Evolutionary conservation across 2,329 filamentous ascomycete genomes (phyloP).

Genomic region (Karstenula rhodostoma): DNA sequence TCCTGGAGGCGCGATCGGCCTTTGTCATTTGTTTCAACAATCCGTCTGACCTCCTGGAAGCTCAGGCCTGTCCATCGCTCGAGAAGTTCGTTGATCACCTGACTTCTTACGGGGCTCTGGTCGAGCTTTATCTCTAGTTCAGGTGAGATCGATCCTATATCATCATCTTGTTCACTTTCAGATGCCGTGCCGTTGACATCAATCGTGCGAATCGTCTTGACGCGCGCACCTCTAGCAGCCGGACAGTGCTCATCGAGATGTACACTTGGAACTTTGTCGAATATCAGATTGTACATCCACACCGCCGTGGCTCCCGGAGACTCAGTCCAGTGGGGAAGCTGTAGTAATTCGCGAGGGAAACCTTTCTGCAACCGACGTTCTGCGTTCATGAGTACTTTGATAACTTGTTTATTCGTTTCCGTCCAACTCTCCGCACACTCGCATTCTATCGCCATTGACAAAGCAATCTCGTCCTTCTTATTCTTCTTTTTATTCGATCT

Average conservation of each 20-base stretch:
- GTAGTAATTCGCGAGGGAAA: not conserved
- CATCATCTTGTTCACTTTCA: constrained; percentile 14
- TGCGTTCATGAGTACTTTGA: constrained; percentile 13
- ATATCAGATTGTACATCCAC: constrained; percentile 14
- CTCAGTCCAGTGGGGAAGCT: constrained; percentile 8
- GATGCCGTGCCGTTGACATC: not conserved
- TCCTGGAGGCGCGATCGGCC: not conserved
- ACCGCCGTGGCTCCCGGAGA: constrained; percentile 8
- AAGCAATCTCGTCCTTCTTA: not conserved
- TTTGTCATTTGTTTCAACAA: constrained; percentile 1
- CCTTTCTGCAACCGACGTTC: constrained; percentile 5
- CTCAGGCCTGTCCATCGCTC: constrained; percentile 4
- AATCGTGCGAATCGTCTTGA: not conserved
- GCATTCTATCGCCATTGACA: constrained; percentile 4
- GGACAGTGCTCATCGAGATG: not conserved
- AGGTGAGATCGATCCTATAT: not conserved
- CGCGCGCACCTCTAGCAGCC: not conserved
- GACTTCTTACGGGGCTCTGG: not conserved
- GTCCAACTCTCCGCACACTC: constrained; percentile 15
- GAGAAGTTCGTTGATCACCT: constrained; percentile 13
- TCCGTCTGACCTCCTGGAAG: not conserved
- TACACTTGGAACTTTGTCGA: not conserved
- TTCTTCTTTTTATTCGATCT: constrained; percentile 9
- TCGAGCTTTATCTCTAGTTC: constrained; percentile 12
- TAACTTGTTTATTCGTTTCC: constrained; percentile 14